These are phyloP conservation scores for Rubus parviflorus DNA, from an alignment of 306 rosid species.

Conservation along the genomic window DNA sequence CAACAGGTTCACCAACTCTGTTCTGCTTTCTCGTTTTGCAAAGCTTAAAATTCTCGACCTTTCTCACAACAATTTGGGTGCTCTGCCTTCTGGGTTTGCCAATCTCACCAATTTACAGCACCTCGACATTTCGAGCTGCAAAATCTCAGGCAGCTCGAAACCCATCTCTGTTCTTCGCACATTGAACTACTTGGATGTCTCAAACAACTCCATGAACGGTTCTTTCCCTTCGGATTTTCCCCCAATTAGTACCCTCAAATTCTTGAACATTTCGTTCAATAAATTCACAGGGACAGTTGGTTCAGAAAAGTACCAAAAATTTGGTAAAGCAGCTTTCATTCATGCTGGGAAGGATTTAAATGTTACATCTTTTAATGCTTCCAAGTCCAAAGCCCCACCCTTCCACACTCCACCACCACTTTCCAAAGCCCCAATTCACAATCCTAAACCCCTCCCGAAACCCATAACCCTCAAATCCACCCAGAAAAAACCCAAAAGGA, in stretches of 20 bases:
- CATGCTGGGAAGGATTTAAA: conserved; percentile 50
- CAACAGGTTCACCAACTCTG: conserved; percentile 71
- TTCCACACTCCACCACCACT: conserved; percentile 3
- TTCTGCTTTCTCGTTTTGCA: conserved; percentile 52
- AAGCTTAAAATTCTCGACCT: conserved; percentile 59
- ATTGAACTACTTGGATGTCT: conserved; percentile 60
- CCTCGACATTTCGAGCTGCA: conserved; percentile 69
- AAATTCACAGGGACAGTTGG: conserved; percentile 40
- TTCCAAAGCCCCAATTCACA: background rate
- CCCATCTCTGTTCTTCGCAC: conserved; percentile 52
- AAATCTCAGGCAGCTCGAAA: conserved; percentile 51
- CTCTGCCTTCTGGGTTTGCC: conserved; percentile 56
- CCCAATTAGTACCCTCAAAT: conserved; percentile 39
- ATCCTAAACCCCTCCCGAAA: conserved; percentile 13
- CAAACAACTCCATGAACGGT: conserved; percentile 66
- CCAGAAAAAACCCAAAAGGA: conserved; percentile 22
- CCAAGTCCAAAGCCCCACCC: conserved; percentile 34
- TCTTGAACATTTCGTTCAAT: conserved; percentile 70
- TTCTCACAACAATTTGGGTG: conserved; percentile 47
- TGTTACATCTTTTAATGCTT: conserved; percentile 24
- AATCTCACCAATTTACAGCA: conserved; percentile 42
- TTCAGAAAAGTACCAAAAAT: conserved; percentile 32
- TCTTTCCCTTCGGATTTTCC: conserved; percentile 83
- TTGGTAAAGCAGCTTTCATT: conserved; percentile 60
- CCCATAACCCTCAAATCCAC: conserved; percentile 13